phyloP scores from a whole-genome alignment of 2,329 filamentous ascomycete genomes.

The Pyrenophora graminea region DNA sequence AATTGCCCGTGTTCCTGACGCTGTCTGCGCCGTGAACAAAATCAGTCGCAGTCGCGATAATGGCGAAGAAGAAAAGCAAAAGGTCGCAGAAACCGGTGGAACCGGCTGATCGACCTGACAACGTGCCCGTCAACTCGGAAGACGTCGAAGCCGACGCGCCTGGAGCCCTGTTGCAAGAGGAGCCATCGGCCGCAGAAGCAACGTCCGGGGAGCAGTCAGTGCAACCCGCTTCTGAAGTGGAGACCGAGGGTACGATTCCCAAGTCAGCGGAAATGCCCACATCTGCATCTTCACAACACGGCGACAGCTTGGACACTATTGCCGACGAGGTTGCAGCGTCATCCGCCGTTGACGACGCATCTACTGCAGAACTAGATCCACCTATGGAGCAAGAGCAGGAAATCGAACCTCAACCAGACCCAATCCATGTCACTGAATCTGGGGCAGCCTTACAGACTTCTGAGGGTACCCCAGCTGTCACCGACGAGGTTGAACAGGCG shows the following conservation, averaged over 20 bases:
- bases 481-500: slow-evolving; percentile 2
- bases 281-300: slow-evolving; percentile 18
- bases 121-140: slow-evolving; percentile 24
- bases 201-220: slow-evolving; percentile 13
- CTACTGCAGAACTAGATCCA: slow-evolving; percentile 10
- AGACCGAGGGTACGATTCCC: slow-evolving; percentile 22
- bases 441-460: slow-evolving; percentile 3
- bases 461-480: background rate
- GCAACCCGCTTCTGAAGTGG: slow-evolving; percentile 12
- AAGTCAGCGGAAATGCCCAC: slow-evolving; percentile 24
- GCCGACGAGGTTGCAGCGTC: slow-evolving; percentile 7
- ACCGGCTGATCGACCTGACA: slow-evolving; percentile 33
- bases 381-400: slow-evolving; percentile 9
- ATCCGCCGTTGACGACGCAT: slow-evolving; percentile 4
- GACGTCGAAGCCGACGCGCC: slow-evolving; percentile 27
- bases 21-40: slow-evolving; percentile 27
- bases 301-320: slow-evolving; percentile 11
- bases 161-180: slow-evolving; percentile 22
- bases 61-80: slow-evolving; percentile 43
- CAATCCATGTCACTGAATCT: slow-evolving; percentile 3
- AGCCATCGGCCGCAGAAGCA: slow-evolving; percentile 20
- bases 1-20: slow-evolving; percentile 10
- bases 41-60: slow-evolving; percentile 23
- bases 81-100: slow-evolving; percentile 40
- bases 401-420: slow-evolving; percentile 1